Conservation (phyloP, 257 asterid genomes). For the Catharanthus roseus region DNA sequence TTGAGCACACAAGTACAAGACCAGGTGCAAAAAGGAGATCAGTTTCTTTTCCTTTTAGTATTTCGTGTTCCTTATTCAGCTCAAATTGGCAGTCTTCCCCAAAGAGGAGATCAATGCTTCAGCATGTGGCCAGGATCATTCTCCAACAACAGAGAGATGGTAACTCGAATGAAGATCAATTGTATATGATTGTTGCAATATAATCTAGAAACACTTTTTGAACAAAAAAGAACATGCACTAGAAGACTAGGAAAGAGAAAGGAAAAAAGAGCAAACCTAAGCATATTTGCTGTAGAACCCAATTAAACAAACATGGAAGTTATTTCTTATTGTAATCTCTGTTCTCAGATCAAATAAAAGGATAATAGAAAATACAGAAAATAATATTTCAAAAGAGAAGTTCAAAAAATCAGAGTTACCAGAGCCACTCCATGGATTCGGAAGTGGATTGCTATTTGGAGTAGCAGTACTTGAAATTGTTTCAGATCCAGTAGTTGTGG, state of each 20-base stretch:
- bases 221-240: not conserved
- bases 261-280: not conserved
- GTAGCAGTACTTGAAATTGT: constrained; percentile 15
- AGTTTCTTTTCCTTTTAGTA: not conserved
- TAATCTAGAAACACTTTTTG: not conserved
- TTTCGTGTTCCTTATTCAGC: not conserved
- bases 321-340: not conserved
- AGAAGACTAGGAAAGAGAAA: not conserved
- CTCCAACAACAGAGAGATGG: not conserved
- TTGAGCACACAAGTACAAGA: not conserved
- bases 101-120: not conserved
- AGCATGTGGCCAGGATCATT: not conserved
- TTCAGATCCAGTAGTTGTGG: constrained; percentile 16
- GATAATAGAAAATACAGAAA: not conserved
- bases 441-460: constrained; percentile 61
- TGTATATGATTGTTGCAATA: not conserved
- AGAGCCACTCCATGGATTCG: constrained; percentile 52
- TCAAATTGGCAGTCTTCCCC: not conserved
- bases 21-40: not conserved
- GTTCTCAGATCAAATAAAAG: not conserved
- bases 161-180: not conserved
- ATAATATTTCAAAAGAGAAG: not conserved
- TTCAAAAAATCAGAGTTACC: constrained; percentile 27
- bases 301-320: not conserved
- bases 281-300: not conserved